Percentiles rank a stretch among this genome's conserved stretches.
phyloP scores from a whole-genome alignment of 2,329 filamentous ascomycete genomes.

The Pseudocercospora fuligena region DNA sequence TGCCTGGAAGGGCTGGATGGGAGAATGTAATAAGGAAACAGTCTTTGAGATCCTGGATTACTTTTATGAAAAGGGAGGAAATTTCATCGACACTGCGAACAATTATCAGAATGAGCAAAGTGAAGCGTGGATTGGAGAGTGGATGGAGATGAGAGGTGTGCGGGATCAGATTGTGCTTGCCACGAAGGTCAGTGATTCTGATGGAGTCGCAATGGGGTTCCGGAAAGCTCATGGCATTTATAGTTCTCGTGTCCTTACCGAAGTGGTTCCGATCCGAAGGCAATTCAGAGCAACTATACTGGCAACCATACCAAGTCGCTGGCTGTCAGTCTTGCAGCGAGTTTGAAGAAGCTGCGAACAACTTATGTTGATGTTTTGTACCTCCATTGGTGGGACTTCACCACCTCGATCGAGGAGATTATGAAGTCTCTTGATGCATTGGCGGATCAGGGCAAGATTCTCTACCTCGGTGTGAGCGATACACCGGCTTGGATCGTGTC shows the following conservation, averaged over 20 bases:
- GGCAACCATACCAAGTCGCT: conserved; percentile 69
- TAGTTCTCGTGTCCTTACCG: conserved; percentile 38
- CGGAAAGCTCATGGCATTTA: neutral
- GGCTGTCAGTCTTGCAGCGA: conserved; percentile 51
- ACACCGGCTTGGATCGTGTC: conserved; percentile 65
- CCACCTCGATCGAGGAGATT: conserved; percentile 61
- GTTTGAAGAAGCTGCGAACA: conserved; percentile 61
- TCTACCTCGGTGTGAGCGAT: conserved; percentile 67
- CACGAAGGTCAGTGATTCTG: conserved; percentile 19
- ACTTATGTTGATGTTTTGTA: conserved; percentile 67
- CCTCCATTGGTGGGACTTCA: conserved; percentile 38
- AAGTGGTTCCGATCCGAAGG: conserved; percentile 33
- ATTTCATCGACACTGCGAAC: conserved; percentile 51
- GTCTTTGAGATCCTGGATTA: conserved; percentile 41
- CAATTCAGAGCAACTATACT: conserved; percentile 53
- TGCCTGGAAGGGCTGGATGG: conserved; percentile 47
- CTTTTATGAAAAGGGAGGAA: conserved; percentile 40
- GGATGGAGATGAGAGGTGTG: conserved; percentile 42
- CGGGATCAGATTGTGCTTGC: conserved; percentile 67
- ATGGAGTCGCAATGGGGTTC: too few species aligned
- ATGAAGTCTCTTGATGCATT: conserved; percentile 71
- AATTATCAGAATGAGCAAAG: conserved; percentile 42
- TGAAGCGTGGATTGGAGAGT: conserved; percentile 40
- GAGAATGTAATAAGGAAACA: conserved; percentile 39
- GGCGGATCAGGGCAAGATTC: conserved; percentile 64